Evolutionary conservation across 2,329 filamentous ascomycete genomes (phyloP).

Genomic region (Paraphoma chrysanthemicola): DNA sequence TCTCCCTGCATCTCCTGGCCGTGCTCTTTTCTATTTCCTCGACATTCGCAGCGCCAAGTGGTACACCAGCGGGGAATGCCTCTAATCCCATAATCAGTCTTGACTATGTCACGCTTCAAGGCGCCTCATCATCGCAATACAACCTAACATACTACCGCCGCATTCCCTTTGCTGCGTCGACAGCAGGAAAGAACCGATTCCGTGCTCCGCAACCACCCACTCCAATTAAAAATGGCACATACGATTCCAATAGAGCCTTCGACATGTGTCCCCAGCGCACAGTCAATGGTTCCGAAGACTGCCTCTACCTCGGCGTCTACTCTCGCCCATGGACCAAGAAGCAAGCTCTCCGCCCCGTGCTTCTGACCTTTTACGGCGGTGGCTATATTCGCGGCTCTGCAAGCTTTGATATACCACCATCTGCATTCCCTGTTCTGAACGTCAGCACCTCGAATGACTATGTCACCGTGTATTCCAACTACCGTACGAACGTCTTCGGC

Average conservation of each 20-base stretch:
- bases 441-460: conserved; percentile 60
- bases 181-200: conserved; percentile 65
- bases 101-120: conserved; percentile 56
- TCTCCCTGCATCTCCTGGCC: conserved; percentile 3
- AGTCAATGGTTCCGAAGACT: conserved; percentile 65
- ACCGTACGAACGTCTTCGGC: conserved; percentile 65
- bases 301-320: conserved; percentile 67
- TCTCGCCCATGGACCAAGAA: conserved; percentile 61
- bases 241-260: conserved; percentile 63
- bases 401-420: conserved; percentile 62
- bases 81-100: conserved; percentile 34
- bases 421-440: conserved; percentile 65
- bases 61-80: conserved; percentile 7
- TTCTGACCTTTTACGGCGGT: conserved; percentile 68
- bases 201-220: conserved; percentile 65
- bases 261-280: conserved; percentile 67
- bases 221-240: conserved; percentile 56
- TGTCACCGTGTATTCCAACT: conserved; percentile 61
- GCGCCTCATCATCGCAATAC: conserved; percentile 59
- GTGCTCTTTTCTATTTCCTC: conserved; percentile 10
- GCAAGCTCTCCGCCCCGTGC: conserved; percentile 59
- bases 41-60: conserved; percentile 15
- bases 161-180: conserved; percentile 68
- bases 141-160: conserved; percentile 67
- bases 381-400: conserved; percentile 67